Base-by-base conservation (phyloP, 768 basidiomycete genomes). In the Sutorius australiensis region DNA sequence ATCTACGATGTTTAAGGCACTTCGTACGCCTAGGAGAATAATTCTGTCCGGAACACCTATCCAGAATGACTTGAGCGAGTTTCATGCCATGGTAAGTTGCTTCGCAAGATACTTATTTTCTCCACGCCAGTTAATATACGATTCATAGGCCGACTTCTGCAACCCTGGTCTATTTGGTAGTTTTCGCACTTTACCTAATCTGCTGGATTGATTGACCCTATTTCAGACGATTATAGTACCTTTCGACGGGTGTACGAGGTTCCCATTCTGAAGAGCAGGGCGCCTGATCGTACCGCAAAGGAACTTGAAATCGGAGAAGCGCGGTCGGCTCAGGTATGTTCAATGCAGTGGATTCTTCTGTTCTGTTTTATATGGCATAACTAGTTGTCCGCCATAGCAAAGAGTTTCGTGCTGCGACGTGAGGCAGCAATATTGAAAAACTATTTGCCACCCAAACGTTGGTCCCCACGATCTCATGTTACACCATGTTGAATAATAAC, bases 21-120 rank as follows among this genome's bases (percentile, higher is more conserved):
- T 99, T 28, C 78, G 78, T 44, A 92, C 92, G 2, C 79, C 78
- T 11, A 77, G 91, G 21, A 75, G 95, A 34, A 78, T 98, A 56
- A 95, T 99, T 34, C 76, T 99, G 4, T 94, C 94, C 0, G 97
- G 97, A 31, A 99, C 97, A 1, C 97, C 97, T 0, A 90, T 99
- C 38, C 97, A 98, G 67, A 99, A 99, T 69, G 92, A 98, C 67
- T 72, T 99, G 28, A 77, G 87, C 57, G 97, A 99, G 69, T 95
- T 95, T 64, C 95, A 97, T 70, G 82, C 93, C 5, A 98, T 98
- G 95, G 94, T 93, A 58, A 57, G 79, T 62, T 34, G 17, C 14
- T 48, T n/a, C 8, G 8, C 6, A 38, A 21, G 17, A 40, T 8
- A 36, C 47, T 32, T 32, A 37, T 16, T 46, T 34, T 45, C 39